Conservation (phyloP, 1,284 basidiomycete genomes). For the Trichosporon sp. region DNA sequence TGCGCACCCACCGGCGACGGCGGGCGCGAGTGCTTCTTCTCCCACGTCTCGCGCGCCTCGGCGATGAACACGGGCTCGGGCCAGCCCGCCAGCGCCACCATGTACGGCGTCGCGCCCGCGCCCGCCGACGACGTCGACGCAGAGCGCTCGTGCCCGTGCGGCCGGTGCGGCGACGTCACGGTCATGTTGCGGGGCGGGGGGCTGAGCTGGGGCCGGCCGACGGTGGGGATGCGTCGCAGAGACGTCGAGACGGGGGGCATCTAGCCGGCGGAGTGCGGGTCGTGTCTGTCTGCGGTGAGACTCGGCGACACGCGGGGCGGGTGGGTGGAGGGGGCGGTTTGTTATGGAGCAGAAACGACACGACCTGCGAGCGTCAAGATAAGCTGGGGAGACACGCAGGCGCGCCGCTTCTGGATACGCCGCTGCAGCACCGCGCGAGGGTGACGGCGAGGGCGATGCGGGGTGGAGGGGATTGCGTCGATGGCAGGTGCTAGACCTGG, state of each 20-base stretch:
- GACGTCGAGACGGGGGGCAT: slow-evolving; percentile 4
- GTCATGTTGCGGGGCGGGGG: background rate
- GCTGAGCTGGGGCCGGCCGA: background rate
- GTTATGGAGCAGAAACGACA: background rate
- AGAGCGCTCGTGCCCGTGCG: background rate
- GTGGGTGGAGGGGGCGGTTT: background rate
- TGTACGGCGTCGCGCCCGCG: slow-evolving; percentile 28
- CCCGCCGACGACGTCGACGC: slow-evolving; percentile 1
- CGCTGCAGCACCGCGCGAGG: background rate
- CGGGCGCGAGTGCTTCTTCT: slow-evolving; percentile 19
- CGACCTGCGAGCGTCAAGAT: background rate
- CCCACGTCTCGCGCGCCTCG: slow-evolving; percentile 18
- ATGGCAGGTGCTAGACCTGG: background rate
- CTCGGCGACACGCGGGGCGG: background rate
- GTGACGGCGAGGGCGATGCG: no score
- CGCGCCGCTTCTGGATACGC: background rate
- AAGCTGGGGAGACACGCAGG: background rate
- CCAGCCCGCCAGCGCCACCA: slow-evolving; percentile 40
- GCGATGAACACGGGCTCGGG: slow-evolving; percentile 37
- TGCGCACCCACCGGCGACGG: slow-evolving; percentile 11
- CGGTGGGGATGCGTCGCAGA: slow-evolving; percentile 3
- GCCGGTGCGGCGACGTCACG: background rate
- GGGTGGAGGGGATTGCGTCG: background rate
- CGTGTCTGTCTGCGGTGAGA: background rate
- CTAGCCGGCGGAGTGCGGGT: background rate